These are phyloP conservation scores for Hanseniaspora uvarum DNA, from an alignment of 1,139 yeast species.

Conservation along the genomic window DNA sequence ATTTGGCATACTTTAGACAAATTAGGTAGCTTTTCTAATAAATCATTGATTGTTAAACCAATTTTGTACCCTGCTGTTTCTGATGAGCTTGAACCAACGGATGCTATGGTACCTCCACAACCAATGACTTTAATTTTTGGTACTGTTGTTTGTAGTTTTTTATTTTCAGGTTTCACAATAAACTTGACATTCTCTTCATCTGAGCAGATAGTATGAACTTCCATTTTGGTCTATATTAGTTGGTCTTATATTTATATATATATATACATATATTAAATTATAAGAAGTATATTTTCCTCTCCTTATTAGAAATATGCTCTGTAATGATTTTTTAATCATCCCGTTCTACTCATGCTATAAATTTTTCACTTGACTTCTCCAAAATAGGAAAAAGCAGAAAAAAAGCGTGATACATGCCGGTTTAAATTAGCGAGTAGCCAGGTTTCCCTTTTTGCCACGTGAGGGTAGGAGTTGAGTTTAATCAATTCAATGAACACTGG, in stretches of 20 bases:
- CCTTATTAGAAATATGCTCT: too few species aligned
- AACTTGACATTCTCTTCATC: constrained; percentile 29
- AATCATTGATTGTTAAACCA: constrained; percentile 54
- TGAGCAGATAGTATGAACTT: constrained; percentile 29
- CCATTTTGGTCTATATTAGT: too few species aligned
- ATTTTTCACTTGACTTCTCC: too few species aligned
- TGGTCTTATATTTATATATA: too few species aligned
- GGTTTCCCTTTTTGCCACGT: too few species aligned
- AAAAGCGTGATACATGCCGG: too few species aligned
- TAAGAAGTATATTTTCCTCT: background rate
- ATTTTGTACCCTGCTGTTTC: constrained; percentile 63
- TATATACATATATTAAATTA: background rate
- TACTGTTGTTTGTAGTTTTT: constrained; percentile 20
- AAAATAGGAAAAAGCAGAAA: too few species aligned
- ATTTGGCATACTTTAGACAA: constrained; percentile 47
- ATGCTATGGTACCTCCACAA: constrained; percentile 67
- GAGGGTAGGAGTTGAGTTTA: too few species aligned
- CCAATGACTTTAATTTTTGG: constrained; percentile 50
- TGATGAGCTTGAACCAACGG: constrained; percentile 46
- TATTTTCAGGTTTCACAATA: constrained; percentile 22
- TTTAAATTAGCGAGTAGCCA: too few species aligned
- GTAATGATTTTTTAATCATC: too few species aligned
- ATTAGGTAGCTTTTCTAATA: constrained; percentile 51
- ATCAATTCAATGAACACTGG: too few species aligned
- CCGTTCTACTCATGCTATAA: too few species aligned